Evolutionary conservation across 1,284 basidiomycete species (phyloP), one percentile per base, ranked within the genome.

Genomic region (Pascua guehoae): DNA sequence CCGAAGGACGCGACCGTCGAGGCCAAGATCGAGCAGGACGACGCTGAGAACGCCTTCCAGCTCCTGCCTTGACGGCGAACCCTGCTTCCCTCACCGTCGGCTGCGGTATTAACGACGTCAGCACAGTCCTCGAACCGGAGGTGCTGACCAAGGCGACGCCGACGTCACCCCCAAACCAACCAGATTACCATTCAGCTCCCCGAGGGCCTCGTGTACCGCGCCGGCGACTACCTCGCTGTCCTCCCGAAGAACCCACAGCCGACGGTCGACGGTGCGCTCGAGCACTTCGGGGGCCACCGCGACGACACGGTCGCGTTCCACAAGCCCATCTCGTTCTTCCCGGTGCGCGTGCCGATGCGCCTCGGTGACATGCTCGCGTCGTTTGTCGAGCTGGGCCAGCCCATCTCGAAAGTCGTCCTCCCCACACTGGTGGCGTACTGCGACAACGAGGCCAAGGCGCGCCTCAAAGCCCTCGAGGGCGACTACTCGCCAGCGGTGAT

Each of bases 161-260:
- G 8, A 11, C n/a, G 38, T n/a, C 47, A 48, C 47, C 47, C 47
- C 11, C 18, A 17, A 39, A 48, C 47, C 1, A 17, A 39, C 16
- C 47, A 82, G 56, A 77, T 82, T 18, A 79, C 79, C 78, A 47
- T 82, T 53, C 68, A 76, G 58, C 69, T 81, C 10, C 81, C 81
- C 0, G 74, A 79, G 45, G 75, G 73, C 12, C 67, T 72, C 57
- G 75, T 72, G 2, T 79, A 76, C 55, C 67, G 75, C 48, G 74
- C 79, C 15, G 81, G 81, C 11, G 81, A 82, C 63, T 82, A 83
- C 62, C 71, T 82, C 11, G 76, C 79, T 1, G 78, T 82, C 41
- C 41, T 61, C 14, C 59, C 62, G 3, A 56, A 48, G 47, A 48
- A 48, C 47, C 47, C 47, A 9, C 39, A 47, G 44, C 39, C 49